A percentile compares a stretch with the other conserved stretches of the same genome.
phyloP scores from a whole-genome alignment of 2,329 filamentous ascomycete species.

The Paraphaeosphaeria sporulosa region DNA sequence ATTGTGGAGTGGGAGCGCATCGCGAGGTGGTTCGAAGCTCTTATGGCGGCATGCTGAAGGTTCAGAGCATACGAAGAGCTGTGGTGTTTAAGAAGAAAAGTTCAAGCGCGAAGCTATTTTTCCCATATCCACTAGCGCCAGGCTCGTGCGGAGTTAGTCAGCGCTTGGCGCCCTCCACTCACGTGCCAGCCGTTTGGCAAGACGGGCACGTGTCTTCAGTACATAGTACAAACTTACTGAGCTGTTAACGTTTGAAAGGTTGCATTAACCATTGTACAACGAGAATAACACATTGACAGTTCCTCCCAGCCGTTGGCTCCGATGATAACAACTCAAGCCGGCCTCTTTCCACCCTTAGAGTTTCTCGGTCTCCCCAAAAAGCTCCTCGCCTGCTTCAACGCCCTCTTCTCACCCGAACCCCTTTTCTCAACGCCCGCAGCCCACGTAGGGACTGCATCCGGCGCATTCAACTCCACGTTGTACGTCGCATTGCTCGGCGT shows the following conservation, averaged over 20 bases:
- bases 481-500: constrained; percentile 57
- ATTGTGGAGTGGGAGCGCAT: not conserved
- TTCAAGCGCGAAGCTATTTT: constrained; percentile 29
- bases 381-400: constrained; percentile 7
- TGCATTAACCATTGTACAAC: no score
- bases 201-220: no score
- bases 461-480: constrained; percentile 54
- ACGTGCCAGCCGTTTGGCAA: not conserved
- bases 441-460: constrained; percentile 48
- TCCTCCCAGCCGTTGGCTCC: no score
- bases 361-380: constrained; percentile 16
- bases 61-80: not conserved
- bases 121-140: constrained; percentile 26
- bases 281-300: no score
- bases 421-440: constrained; percentile 22
- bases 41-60: constrained; percentile 3
- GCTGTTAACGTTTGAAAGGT: no score
- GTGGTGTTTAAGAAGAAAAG: constrained; percentile 23
- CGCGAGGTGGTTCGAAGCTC: constrained; percentile 2
- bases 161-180: not conserved
- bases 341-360: constrained; percentile 23
- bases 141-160: constrained; percentile 4
- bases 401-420: constrained; percentile 8
- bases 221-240: no score
- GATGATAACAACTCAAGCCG: not conserved